Percentiles rank a stretch among this genome's conserved stretches.
Conservation (phyloP, 345 rosid genomes). For the Citrus hindsii region DNA sequence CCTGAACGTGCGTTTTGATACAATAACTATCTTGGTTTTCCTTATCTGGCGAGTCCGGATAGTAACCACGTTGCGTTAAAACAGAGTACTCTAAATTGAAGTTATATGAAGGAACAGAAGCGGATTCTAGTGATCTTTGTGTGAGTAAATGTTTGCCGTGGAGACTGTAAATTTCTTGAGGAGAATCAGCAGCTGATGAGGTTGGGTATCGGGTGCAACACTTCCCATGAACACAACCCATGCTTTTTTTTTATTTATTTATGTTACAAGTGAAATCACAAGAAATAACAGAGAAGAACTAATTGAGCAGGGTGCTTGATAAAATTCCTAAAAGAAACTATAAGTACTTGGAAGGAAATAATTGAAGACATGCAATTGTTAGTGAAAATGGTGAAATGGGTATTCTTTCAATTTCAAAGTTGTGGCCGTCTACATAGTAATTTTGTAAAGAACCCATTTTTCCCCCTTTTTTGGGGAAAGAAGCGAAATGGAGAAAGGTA, state of each 20-base stretch:
- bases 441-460: slow-evolving; percentile 24
- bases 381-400: slow-evolving; percentile 22
- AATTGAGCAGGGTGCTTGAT: slow-evolving; percentile 22
- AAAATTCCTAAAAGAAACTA: slow-evolving; percentile 21
- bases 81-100: slow-evolving; percentile 71
- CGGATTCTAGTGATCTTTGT: slow-evolving; percentile 54
- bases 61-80: slow-evolving; percentile 76
- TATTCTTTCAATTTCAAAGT: slow-evolving; percentile 19
- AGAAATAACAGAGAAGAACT: slow-evolving; percentile 3
- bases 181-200: slow-evolving; percentile 55
- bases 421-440: slow-evolving; percentile 19
- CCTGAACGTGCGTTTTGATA: slow-evolving; percentile 66
- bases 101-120: slow-evolving; percentile 62
- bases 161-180: slow-evolving; percentile 14
- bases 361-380: slow-evolving; percentile 7
- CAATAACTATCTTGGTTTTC: slow-evolving; percentile 88
- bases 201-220: slow-evolving; percentile 65
- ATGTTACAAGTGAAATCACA: background rate
- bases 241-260: slow-evolving; percentile 1
- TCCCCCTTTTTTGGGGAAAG: background rate
- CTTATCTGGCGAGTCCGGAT: slow-evolving; percentile 75
- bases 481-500: slow-evolving; percentile 11
- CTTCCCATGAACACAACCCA: slow-evolving; percentile 94
- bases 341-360: background rate
- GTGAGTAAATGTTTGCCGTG: slow-evolving; percentile 43